Evolutionary conservation across 192 early-diverging fungal species (phyloP), one percentile per base, ranked within the genome.

Genomic region (Backusella morwellensis): DNA sequence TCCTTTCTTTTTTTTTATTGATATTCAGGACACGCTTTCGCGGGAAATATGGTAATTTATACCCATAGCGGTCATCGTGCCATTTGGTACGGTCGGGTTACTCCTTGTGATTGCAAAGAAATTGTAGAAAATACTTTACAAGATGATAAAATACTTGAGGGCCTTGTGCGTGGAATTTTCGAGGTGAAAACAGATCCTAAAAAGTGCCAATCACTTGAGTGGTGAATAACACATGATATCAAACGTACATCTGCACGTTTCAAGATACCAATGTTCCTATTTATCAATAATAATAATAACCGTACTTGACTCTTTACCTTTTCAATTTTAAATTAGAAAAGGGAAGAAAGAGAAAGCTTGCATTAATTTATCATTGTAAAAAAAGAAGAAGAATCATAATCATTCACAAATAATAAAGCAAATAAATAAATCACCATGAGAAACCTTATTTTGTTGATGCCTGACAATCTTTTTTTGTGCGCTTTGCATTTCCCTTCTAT

Each of bases 41-140:
- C 86, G 12, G 86, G 86, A 4, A 88, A 88, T 68, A 73, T 88
- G 0, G 82, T 88, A 44, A 80, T 88, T 17, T 85, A 88, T 75
- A 79, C 73, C 12, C 52, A 79, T 12, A 73, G 80, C 21, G 82
- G 82, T 1, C 47, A 63, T 23, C 77, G 80, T 69, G 83, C 83
- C 12, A 81, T 88, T 35, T 88, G 86, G 86, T 88, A 88, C 47
- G 86, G 86, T 34, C 74, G 85, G 63, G 85, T 88, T 0, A 82
- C 74, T 6, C 85, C 86, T 12, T 86, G 86, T 41, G 81, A 85
- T 56, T 78, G 72, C 35, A 32, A 80, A 17, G 78, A 80, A 26
- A 88, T 88, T 47, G 77, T 88, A 11, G 81, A 86, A 17, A 63
- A 69, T 23, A 85, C 86, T 1, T 74, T 88, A 9, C 72, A 82